Conservation (phyloP, 208 protist genomes). For the Phytomonas sp. region DNA sequence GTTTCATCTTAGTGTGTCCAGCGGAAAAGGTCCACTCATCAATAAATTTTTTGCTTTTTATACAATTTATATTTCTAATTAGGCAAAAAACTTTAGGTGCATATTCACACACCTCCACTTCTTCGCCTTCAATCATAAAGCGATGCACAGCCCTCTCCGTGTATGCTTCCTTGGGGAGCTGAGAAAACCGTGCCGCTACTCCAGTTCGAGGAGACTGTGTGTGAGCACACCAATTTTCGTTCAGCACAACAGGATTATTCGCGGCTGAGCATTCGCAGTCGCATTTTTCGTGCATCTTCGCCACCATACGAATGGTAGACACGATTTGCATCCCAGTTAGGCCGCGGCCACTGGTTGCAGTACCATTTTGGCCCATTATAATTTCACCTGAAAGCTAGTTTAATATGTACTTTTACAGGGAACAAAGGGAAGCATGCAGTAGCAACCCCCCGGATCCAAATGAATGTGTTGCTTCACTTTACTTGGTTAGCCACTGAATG, state of each 20-base stretch:
- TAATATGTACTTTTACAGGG: neutral
- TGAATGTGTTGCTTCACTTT: neutral
- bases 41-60: slow-evolving; percentile 43
- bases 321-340: slow-evolving; percentile 61
- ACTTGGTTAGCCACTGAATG: neutral
- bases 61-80: slow-evolving; percentile 37
- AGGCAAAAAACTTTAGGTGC: slow-evolving; percentile 63
- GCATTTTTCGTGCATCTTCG: slow-evolving; percentile 17
- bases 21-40: slow-evolving; percentile 65
- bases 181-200: neutral
- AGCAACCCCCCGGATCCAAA: neutral
- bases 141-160: neutral
- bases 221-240: neutral
- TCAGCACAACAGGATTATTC: neutral
- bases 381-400: slow-evolving; percentile 6
- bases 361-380: slow-evolving; percentile 21
- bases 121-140: neutral
- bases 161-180: neutral
- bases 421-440: neutral
- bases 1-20: slow-evolving; percentile 42
- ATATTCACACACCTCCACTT: slow-evolving; percentile 60
- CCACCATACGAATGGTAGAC: slow-evolving; percentile 27
- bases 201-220: neutral
- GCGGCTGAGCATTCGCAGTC: slow-evolving; percentile 5
- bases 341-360: slow-evolving; percentile 64